Evolutionary conservation across 2,329 filamentous ascomycete genomes (phyloP).

Genomic region (Trichophyton verrucosum): DNA sequence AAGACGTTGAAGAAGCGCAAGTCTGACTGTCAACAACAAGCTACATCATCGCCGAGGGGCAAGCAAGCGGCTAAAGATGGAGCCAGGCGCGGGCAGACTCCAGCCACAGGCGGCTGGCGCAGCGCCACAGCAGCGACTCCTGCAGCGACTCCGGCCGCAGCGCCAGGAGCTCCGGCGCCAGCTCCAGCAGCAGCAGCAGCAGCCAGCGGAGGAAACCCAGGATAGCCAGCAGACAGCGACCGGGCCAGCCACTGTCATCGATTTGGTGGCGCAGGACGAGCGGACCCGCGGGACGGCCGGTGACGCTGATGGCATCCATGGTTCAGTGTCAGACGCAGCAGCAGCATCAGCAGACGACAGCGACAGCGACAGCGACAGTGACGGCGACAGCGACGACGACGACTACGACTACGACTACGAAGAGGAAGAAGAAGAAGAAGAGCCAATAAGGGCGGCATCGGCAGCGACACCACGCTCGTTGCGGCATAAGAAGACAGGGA

Average conservation of each 20-base stretch:
- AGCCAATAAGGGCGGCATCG: too few species aligned
- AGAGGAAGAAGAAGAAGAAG: too few species aligned
- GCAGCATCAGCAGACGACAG: background rate
- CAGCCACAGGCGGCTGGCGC: background rate
- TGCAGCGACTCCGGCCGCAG: background rate
- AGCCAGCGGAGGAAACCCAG: too few species aligned
- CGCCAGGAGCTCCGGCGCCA: background rate
- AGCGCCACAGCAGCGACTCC: background rate
- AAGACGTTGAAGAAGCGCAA: too few species aligned
- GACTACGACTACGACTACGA: too few species aligned
- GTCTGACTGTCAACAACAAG: background rate
- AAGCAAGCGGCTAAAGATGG: background rate
- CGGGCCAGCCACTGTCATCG: background rate
- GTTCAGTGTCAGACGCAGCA: background rate
- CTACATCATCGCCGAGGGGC: background rate
- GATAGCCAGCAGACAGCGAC: too few species aligned
- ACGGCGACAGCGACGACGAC: background rate
- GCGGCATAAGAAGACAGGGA: background rate
- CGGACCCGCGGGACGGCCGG: background rate
- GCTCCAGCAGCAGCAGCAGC: background rate
- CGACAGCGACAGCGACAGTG: background rate
- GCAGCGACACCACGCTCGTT: too few species aligned
- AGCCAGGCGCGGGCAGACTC: background rate
- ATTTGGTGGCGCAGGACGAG: background rate
- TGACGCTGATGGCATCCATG: conserved; percentile 5